Percentiles rank a stretch among this genome's conserved stretches.
These are phyloP conservation scores for Deuterostichococcus epilithicus DNA, from an alignment of 139 green algal genomes.

Conservation along the genomic window DNA sequence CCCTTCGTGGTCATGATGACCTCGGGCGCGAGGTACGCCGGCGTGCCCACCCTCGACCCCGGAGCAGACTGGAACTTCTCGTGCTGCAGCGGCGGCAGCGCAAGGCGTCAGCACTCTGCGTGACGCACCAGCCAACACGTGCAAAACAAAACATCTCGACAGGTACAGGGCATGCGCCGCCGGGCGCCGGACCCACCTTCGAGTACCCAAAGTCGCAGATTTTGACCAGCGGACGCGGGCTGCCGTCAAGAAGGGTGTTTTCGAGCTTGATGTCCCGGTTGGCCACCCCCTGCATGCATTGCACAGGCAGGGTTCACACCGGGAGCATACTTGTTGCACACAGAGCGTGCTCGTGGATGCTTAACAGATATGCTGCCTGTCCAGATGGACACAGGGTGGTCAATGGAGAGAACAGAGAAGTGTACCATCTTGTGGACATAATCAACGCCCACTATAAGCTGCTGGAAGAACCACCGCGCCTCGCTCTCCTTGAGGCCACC, in stretches of 20 bases:
- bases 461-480: constrained; percentile 98
- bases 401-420: neutral
- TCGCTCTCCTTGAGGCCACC: constrained; percentile 89
- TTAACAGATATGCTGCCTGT: too few relatives aligned
- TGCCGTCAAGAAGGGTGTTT: constrained; percentile 94
- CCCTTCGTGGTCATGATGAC: constrained; percentile 86
- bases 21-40: constrained; percentile 96
- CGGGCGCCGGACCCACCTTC: constrained; percentile 32
- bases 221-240: constrained; percentile 85
- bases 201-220: constrained; percentile 95
- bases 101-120: neutral
- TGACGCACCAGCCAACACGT: neutral
- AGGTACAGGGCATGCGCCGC: neutral
- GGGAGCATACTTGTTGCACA: neutral
- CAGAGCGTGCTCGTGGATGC: neutral
- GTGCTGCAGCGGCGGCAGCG: constrained; percentile 44
- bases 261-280: constrained; percentile 95
- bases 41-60: constrained; percentile 89
- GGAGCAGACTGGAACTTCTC: constrained; percentile 80
- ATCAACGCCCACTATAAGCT: constrained; percentile 92
- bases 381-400: neutral
- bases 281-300: constrained; percentile 60
- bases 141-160: neutral
- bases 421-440: constrained; percentile 88
- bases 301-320: constrained; percentile 3